Evolutionary conservation across 1,139 yeast species (phyloP), one percentile per base, ranked within the genome.

Genomic region (Scheffersomyces stambukii): DNA sequence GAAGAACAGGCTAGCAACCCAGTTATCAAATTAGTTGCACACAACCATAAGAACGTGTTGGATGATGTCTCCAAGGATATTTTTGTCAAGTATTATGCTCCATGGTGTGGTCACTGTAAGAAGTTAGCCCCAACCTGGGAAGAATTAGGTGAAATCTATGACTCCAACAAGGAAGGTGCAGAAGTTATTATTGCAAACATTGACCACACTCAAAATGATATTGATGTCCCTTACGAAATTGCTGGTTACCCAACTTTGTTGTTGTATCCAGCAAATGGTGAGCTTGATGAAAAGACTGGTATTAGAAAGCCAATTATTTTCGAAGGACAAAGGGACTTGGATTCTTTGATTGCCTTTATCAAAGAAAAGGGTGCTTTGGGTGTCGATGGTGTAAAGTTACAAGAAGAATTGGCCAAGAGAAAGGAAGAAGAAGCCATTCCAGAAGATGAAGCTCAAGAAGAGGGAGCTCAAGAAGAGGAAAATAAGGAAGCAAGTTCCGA

Each of bases 61-160:
- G 64, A 68, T 21, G 89, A 88, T 52, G 63, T 67, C 29, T 57
- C 71, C 35, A 86, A 85, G 70, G 97, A 91, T 57, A 89, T 91
- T 30, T 68, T 91, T 45, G 89, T 91, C 45, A 86, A 89, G 69
- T 89, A 84, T 66, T 91, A 85, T 54, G 98, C 98, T 33, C 95
- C 96, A 63, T 91, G 98, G 98, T 89, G 98, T 70, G 96, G 97
- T 29, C 97, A 89, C 72, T 89, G 98, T 75, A 89, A 89, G 75
- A 85, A 75, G 62, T 73, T 89, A 61, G 95, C 95, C 35, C 98
- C 98, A 53, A 71, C 69, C 37, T 91, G 81, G 70, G 95, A 84
- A 54, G 93, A 86, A 56, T 75, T 91, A 46, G 96, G 88, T 34
- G 78, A 65, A 30, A 54, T 82, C 35, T 82, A 68, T 58, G 68